These are phyloP conservation scores for Fusarium floridanum DNA, from an alignment of 2,329 filamentous ascomycete genomes.

Conservation along the genomic window DNA sequence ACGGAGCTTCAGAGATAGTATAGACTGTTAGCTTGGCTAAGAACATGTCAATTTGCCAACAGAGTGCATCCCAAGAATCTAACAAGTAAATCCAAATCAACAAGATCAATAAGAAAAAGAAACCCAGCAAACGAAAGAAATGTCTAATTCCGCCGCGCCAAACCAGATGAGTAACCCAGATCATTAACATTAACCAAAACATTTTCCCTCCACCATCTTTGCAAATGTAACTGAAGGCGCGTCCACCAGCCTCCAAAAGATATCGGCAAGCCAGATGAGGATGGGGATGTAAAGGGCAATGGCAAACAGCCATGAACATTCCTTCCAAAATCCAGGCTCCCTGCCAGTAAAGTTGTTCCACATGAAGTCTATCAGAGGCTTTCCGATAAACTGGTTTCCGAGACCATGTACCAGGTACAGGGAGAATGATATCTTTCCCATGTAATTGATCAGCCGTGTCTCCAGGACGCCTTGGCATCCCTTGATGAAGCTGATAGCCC, in stretches of 20 bases:
- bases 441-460: not conserved
- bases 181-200: not conserved
- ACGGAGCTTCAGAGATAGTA: not conserved
- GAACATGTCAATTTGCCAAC: not conserved
- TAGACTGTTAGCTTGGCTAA: not conserved
- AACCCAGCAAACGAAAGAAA: not conserved
- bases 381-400: not conserved
- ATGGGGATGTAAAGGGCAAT: not conserved
- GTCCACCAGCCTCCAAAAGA: conserved; percentile 2
- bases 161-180: not conserved
- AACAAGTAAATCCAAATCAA: not conserved
- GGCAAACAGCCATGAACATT: not conserved
- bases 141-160: not conserved
- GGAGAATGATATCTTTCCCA: not conserved
- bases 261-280: not conserved
- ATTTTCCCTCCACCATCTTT: not conserved
- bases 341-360: not conserved
- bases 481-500: not conserved
- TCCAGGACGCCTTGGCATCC: not conserved
- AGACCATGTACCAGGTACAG: not conserved
- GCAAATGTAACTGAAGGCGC: not conserved
- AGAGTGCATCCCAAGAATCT: not conserved
- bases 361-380: not conserved
- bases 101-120: not conserved
- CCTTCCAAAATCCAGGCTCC: not conserved